A percentile compares a stretch with the other conserved stretches of the same genome.
phyloP scores from a whole-genome alignment of 441 rosid genomes.

The Arabidopsis hybrid region DNA sequence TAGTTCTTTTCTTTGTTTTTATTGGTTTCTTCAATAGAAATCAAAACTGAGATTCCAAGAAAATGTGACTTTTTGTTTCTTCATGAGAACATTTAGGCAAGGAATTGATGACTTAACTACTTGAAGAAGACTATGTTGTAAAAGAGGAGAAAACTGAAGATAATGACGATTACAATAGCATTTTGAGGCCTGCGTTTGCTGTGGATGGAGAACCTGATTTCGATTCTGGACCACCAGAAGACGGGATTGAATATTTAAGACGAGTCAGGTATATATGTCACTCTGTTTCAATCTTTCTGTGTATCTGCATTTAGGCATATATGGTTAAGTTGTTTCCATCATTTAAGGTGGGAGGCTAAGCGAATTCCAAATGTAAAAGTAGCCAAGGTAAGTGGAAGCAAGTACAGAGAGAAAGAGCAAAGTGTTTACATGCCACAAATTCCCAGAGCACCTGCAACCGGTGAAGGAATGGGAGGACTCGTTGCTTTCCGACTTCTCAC shows the following conservation, averaged over 20 bases:
- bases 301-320: slow-evolving; percentile 16
- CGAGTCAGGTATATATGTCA: slow-evolving; percentile 73
- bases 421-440: slow-evolving; percentile 87
- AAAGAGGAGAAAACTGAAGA: slow-evolving; percentile 62
- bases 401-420: slow-evolving; percentile 57
- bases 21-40: too few relatives aligned
- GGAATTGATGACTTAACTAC: slow-evolving; percentile 37
- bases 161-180: slow-evolving; percentile 71
- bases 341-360: slow-evolving; percentile 90
- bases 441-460: slow-evolving; percentile 66
- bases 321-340: slow-evolving; percentile 24
- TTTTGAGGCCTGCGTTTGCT: slow-evolving; percentile 79
- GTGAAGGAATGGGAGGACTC: slow-evolving; percentile 80
- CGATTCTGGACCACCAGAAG: slow-evolving; percentile 89
- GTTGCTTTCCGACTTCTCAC: slow-evolving; percentile 76
- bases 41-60: slow-evolving; percentile 9
- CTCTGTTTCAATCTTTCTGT: slow-evolving; percentile 20
- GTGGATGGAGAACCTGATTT: slow-evolving; percentile 93
- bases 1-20: background rate
- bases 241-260: slow-evolving; percentile 86
- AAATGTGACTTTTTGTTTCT: slow-evolving; percentile 3
- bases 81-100: slow-evolving; percentile 32
- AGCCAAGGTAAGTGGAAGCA: slow-evolving; percentile 61
- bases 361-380: slow-evolving; percentile 74
- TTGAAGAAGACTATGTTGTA: slow-evolving; percentile 32